Evolutionary conservation across 768 basidiomycete genomes (phyloP), one percentile per base, ranked within the genome.

Genomic region (Tulasnella sp.): DNA sequence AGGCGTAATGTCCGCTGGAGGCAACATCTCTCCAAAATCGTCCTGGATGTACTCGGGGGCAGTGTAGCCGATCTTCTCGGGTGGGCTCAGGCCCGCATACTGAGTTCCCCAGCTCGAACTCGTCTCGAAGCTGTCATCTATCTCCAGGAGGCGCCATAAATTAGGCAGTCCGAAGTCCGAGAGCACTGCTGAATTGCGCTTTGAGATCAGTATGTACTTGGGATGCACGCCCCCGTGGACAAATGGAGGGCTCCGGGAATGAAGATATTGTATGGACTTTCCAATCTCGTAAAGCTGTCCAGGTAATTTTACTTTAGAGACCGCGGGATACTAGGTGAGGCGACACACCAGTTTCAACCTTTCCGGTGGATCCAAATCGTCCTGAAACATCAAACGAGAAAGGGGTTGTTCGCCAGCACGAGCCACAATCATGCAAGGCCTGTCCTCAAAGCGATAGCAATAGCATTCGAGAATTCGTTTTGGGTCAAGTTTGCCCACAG

Each of bases 251-350:
- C 13, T 67, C 7, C 16, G 29, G 9, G 61, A 37, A 57, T 75
- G 44, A 78, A 18, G 70, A 42, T 55, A 72, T 74, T 81, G 46
- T 75, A 48, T 81, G 15, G 61, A 29, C 29, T 67, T 67, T 26
- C 61, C 61, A 26, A 7, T 11, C 16, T 67, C 61, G 32, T 35
- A 67, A 18, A 67, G 29, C 61, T 67, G 32, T n/a, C 20, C 23
- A 15, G n/a, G n/a, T 26, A 57, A 29, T 29, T n/a, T 57, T 26
- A 23, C 5, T 3, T 13, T n/a, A 57, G 55, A 9, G 29, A 11
- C 3, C 7, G n/a, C 15, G n/a, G n/a, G n/a, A 29, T 15, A 15
- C 5, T 0, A 23, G 10, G 55, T 15, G 3, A 10, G 5, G 7
- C 29, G 26, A 67, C 61, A 5, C 13, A 67, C 61, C 32, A 67